Base-by-base conservation (phyloP, 441 rosid genomes). In the Bocquillonia castaneifolia region DNA sequence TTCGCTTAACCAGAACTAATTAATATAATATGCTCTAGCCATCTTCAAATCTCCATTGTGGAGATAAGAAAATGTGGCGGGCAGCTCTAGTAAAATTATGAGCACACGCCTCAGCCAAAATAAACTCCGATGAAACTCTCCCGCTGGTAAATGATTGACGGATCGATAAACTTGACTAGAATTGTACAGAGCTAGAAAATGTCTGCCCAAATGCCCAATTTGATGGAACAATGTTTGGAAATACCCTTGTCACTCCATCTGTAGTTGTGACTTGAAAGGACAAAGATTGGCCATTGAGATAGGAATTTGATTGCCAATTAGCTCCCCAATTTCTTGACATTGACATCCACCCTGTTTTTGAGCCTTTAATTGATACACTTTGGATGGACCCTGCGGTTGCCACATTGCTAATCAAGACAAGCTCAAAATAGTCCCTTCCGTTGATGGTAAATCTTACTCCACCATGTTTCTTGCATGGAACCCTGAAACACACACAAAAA, bases 21-120 rank as follows among this genome's bases (percentile, higher is more conserved):
- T n/a, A n/a, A n/a, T n/a, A n/a, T n/a, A n/a, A n/a, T n/a, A 1
- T 14, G 34, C 32, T 18, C 44, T 32, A 51, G 40, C 67, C 37
- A 39, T 37, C 45, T 36, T 10, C 32, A 50, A 6, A 25, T 52
- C 57, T 45, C 32, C 6, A 8, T 36, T 59, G 39, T 15, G 47
- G 32, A 60, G 15, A 13, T 25, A 31, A 63, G 23, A 37, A n/a
- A 22, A 61, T 22, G 17, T 25, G 85, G 90, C 90, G 91, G 97
- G 95, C 88, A 73, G 88, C 91, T 83, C 75, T 48, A 55, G 76
- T 68, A 77, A 80, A 80, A 75, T 56, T 74, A 79, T 48, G 77
- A 84, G 85, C 87, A 81, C 87, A 81, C 84, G 86, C 93, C 93
- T 78, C 97, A 28, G 95, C 93, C 85, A 54, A 71, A 60, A 26